Base-by-base conservation (phyloP, 1,284 basidiomycete genomes). In the Ustilago shanxiensis region DNA sequence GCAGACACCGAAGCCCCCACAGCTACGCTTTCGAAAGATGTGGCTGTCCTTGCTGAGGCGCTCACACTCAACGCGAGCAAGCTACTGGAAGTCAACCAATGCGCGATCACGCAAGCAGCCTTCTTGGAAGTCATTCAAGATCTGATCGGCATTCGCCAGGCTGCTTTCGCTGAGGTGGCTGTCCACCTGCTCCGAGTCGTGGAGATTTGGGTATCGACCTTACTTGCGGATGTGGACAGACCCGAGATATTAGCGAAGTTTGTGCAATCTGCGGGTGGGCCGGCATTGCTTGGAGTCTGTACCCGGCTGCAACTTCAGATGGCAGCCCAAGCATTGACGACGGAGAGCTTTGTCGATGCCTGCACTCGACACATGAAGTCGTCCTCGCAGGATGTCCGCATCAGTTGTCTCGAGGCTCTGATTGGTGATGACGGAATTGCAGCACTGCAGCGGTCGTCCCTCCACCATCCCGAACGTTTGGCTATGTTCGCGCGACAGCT, bases 91-190 rank as follows among this genome's bases (percentile, higher is more conserved):
- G 26, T 63, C 4, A 81, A 82, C 29, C 26, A 35, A 10, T 82
- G 82, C 31, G 62, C 66, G 4, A 65, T 75, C 28, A 83, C 82
- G 7, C 59, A 76, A 33, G 64, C 77, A 5, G 69, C 77, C 14
- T 84, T 65, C 45, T 56, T 84, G 2, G 73, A 77, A 18, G 66
- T 79, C 18, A 67, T 74, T 7, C 70, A 77, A 47, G 71, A 73
- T 31, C 56, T 69, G 13, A 52, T 53, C 11, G 77, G 69, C 5
- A 20, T 66, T 2, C 67, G 65, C 4, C 22, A 64, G 8, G 60
- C 49, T 7, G 67, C 64, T 51, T 70, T 71, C 50, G 20, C 47
- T 33, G 54, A 44, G 18, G 22, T 33, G 22, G 66, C 62, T 14
- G 22, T 10, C 35, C 62, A 66, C 20, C 37, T 66, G 3, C 22